A percentile compares a stretch with the other conserved stretches of the same genome.
phyloP scores from a whole-genome alignment of 306 rosid genomes.

The Amphicarpaea edgeworthii region DNA sequence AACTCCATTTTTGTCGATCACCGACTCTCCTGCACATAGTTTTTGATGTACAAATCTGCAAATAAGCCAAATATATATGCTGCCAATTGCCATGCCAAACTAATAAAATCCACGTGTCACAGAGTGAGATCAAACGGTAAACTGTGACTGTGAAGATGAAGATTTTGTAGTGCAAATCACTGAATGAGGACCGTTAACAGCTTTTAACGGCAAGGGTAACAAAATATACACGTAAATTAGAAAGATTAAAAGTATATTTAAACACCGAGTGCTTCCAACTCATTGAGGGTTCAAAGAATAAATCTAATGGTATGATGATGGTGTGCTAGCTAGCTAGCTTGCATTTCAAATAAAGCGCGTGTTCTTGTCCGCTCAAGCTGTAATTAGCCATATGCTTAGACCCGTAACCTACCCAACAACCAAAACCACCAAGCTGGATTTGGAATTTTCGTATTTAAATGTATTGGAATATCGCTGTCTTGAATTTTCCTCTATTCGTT shows the following conservation, averaged over 20 bases:
- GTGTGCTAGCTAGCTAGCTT: background rate
- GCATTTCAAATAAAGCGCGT: conserved; percentile 24
- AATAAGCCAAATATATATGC: no score
- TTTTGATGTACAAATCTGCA: no score
- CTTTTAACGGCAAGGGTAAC: no score
- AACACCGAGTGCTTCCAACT: background rate
- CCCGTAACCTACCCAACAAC: background rate
- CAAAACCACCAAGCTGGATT: conserved; percentile 10
- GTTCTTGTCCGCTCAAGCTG: conserved; percentile 5
- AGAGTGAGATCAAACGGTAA: no score
- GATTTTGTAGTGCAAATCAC: no score
- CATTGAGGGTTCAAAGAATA: conserved; percentile 1
- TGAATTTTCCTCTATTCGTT: background rate
- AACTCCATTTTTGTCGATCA: background rate
- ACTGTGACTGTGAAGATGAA: no score
- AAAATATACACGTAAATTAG: no score
- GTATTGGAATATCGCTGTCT: background rate
- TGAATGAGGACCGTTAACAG: no score
- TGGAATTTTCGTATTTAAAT: conserved; percentile 33
- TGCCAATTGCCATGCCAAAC: no score
- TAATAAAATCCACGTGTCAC: no score
- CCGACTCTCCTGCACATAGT: background rate
- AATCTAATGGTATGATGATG: background rate
- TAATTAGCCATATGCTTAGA: conserved; percentile 27
- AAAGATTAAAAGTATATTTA: no score